phyloP scores from a whole-genome alignment of 805 yeast species.

The Nakazawaea peltata region DNA sequence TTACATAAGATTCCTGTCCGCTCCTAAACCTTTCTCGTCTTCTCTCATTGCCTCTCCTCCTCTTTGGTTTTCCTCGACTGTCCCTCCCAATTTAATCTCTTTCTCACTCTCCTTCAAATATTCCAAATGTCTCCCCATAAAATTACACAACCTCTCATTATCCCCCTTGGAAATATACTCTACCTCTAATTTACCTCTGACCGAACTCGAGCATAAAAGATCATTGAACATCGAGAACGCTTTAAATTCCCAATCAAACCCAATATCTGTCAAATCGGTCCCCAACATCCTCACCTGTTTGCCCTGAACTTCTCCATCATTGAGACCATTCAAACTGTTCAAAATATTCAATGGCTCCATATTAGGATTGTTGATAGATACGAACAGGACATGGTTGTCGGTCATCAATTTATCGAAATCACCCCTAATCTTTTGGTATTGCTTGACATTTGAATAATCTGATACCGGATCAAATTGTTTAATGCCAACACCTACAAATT shows the following conservation, averaged over 20 bases:
- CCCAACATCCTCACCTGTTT: constrained; percentile 50
- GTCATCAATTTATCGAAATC: constrained; percentile 3
- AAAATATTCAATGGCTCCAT: constrained; percentile 30
- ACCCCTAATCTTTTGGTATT: constrained; percentile 11
- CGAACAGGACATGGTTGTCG: constrained; percentile 13
- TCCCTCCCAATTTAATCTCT: no score
- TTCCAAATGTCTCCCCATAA: no score
- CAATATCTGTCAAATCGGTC: constrained; percentile 40
- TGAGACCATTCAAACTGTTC: constrained; percentile 11
- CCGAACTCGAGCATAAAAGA: no score
- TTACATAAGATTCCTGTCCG: no score
- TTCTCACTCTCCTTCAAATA: no score
- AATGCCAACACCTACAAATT: constrained; percentile 47
- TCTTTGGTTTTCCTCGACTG: no score
- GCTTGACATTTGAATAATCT: constrained; percentile 23
- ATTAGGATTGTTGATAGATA: constrained; percentile 42
- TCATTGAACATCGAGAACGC: constrained; percentile 55
- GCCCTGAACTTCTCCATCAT: constrained; percentile 37
- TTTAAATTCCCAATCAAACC: constrained; percentile 48
- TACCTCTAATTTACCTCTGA: no score
- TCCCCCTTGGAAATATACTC: no score
- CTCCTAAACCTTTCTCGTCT: no score
- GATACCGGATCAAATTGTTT: constrained; percentile 44
- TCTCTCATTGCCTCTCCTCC: no score
- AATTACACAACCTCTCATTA: no score